Evolutionary conservation across 805 yeast species (phyloP), one percentile per base, ranked within the genome.

Genomic region (Yarrowia keelungensis): DNA sequence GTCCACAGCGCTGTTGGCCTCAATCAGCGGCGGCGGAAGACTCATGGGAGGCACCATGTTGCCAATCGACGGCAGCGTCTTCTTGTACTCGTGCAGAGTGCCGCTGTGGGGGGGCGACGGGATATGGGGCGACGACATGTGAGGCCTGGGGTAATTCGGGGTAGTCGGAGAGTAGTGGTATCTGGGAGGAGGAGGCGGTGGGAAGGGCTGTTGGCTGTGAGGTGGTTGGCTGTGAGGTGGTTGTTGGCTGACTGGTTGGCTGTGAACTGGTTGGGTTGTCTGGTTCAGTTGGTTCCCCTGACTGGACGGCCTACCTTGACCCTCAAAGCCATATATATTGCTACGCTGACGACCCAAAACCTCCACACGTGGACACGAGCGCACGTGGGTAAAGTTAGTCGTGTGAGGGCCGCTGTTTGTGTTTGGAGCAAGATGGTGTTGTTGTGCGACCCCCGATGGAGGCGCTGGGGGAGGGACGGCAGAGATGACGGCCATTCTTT

Each of bases 351-450:
- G 64, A 56, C 64, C 64, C 64, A 56, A 41, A 45, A 45, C 51
- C 41, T 43, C 51, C 65, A 45, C 65, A 59, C 65, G 65, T 59
- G 65, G 65, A 43, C 65, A 59, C 51, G 65, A 59, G 65, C 51
- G 65, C 65, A 59, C 65, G 65, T 59, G 65, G 65, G 65, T 59
- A 59, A 56, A 56, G 62, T 56, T 56, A 56, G 62, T 56, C 62
- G 62, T 56, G 62, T 56, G 62, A 42, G 62, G 22, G 61, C 14
- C 58, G 58, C 9, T 16, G 59, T 38, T 53, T 53, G 43, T 53
- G 58, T 53, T 53, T 53, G 59, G 59, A 32, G 53, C 39, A 9
- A 32, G 39, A 19, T 49, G 53, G 22, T 11, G 35, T 14, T 11
- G 35, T 14, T 32, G 50, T 2, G 50, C 9, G 22, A 46, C 15